Evolutionary conservation across 2,329 filamentous ascomycete species (phyloP), one percentile per base, ranked within the genome.

Genomic region (Furcasterigmium sp.): DNA sequence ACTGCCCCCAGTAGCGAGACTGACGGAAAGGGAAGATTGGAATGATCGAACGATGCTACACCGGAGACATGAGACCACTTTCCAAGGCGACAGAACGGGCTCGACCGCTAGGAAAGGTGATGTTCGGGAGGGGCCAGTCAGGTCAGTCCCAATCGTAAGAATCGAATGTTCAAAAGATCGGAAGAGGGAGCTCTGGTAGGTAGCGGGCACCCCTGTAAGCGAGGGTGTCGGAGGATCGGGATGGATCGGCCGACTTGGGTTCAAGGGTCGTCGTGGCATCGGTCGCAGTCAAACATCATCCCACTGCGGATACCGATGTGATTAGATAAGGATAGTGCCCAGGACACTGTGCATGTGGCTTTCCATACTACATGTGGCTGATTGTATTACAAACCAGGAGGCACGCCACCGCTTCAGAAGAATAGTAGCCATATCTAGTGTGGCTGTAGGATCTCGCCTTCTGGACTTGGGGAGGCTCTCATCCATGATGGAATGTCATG

Each of bases 1-100:
- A 38, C 23, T 23, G 37, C 15, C 19, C 17, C 26, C 15, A 39
- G 15, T 14, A 17, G n/a, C 10, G 17, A 11, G 32, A 35, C 32
- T 26, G 32, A 35, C 32, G 17, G 32, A 18, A 18, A 35, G 11
- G 32, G 19, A 37, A 13, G 11, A 37, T 25, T 37, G 19, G 35
- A 37, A 13, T 19, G 35, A 37, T 37, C 35, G 35, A 37, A 35
- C 32, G 32, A 35, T 35, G 11, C 35, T 25, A 37, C 35, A 11
- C 35, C 5, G 21, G 19, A 10, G 35, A 41, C 39, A 41, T 41
- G 35, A 41, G 39, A 36, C 39, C 39, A 41, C 39, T 41, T 41
- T 40, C 32, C 18, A 15, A 11, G 11, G 7, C 17, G 29, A 23
- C 10, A 20, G 17, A 23, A 40, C 25, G 38, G 25, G 28, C 25